Evolutionary conservation across 768 basidiomycete genomes (phyloP).

Genomic region (Leccinum truebloodii): DNA sequence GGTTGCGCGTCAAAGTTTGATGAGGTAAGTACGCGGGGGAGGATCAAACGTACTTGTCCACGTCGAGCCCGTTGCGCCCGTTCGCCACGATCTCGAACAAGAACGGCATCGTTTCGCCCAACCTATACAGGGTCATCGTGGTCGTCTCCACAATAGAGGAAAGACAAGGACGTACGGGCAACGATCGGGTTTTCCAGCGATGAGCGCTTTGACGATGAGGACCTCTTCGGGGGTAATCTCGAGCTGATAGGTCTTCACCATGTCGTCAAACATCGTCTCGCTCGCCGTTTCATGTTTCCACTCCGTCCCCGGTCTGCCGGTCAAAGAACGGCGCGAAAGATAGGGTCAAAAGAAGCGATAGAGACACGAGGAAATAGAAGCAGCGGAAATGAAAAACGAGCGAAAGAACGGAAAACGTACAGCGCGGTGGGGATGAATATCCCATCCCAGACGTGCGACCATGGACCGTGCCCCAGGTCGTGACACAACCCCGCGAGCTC

Average conservation of each 20-base stretch:
- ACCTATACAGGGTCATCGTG: constrained; percentile 9
- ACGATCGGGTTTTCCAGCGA: constrained; percentile 56
- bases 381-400: not conserved
- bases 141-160: too few species aligned
- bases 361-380: not conserved
- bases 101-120: constrained; percentile 59
- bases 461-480: constrained; percentile 84
- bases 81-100: constrained; percentile 88
- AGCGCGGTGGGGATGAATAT: constrained; percentile 66
- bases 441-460: constrained; percentile 83
- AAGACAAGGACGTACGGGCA: constrained; percentile 47
- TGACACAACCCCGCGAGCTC: constrained; percentile 82
- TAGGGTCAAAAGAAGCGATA: not conserved
- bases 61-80: constrained; percentile 78
- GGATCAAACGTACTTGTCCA: constrained; percentile 63
- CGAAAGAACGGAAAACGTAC: constrained; percentile 41
- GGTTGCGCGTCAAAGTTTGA: not conserved
- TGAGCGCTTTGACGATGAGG: constrained; percentile 74
- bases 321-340: not conserved
- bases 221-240: constrained; percentile 50
- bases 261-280: constrained; percentile 78
- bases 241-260: constrained; percentile 58
- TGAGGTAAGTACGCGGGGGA: not conserved
- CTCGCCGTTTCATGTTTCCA: constrained; percentile 84
- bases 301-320: constrained; percentile 40